phyloP scores from a whole-genome alignment of 2,329 filamentous ascomycete species.

The Gremmenia infestans region DNA sequence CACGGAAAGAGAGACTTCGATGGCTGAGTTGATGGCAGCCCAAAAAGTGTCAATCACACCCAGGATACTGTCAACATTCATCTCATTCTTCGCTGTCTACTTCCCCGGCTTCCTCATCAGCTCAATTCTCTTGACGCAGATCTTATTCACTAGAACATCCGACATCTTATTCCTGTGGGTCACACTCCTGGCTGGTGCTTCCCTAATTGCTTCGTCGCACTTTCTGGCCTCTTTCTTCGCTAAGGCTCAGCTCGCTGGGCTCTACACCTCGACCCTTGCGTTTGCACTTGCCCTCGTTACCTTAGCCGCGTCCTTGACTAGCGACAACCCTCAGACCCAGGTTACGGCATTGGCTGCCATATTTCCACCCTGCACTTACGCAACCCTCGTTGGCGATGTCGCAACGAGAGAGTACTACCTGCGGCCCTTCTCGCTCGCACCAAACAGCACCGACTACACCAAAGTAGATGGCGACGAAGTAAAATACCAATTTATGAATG shows the following conservation, averaged over 20 bases:
- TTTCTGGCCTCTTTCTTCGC: constrained; percentile 58
- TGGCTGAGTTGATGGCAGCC: constrained; percentile 24
- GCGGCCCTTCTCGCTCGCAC: constrained; percentile 48
- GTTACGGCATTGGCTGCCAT: constrained; percentile 15
- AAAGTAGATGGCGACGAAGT: constrained; percentile 34
- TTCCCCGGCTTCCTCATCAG: constrained; percentile 22
- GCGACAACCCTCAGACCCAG: constrained; percentile 2
- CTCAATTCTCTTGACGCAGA: constrained; percentile 23
- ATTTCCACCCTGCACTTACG: constrained; percentile 23
- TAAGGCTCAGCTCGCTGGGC: constrained; percentile 59
- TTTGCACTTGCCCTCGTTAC: constrained; percentile 57
- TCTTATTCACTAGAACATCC: constrained; percentile 22
- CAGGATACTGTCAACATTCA: constrained; percentile 21
- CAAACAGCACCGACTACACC: not conserved
- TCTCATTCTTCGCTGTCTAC: constrained; percentile 24
- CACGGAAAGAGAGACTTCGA: constrained; percentile 21
- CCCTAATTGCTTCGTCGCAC: constrained; percentile 17
- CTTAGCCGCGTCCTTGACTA: constrained; percentile 39
- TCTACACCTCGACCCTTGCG: constrained; percentile 53
- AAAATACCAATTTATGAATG: constrained; percentile 53
- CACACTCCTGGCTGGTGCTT: constrained; percentile 19
- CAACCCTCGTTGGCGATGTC: constrained; percentile 22
- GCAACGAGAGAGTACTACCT: constrained; percentile 18
- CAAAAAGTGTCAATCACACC: constrained; percentile 24
- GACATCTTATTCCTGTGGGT: constrained; percentile 23